These are phyloP conservation scores for Hyaloscypha bicolor DNA, from an alignment of 495 filamentous ascomycete species.

Conservation along the genomic window DNA sequence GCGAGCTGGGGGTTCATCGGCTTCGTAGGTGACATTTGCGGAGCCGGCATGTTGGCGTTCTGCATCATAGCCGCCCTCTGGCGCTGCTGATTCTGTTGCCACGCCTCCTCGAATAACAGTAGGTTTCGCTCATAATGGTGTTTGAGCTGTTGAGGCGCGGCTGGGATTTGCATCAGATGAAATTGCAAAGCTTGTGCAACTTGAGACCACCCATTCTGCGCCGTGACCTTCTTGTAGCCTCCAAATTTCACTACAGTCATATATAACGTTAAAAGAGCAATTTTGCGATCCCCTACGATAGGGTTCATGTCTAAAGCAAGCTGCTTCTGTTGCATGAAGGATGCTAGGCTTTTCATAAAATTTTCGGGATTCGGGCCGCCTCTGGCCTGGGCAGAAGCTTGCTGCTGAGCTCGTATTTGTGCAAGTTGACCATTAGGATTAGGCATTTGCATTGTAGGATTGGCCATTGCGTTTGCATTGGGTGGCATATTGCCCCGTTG, in stretches of 20 bases:
- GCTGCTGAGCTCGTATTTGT: constrained; percentile 37
- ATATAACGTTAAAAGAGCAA: constrained; percentile 77
- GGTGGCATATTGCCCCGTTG: constrained; percentile 46
- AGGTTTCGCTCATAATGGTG: constrained; percentile 75
- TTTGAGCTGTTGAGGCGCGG: constrained; percentile 68
- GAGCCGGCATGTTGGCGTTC: constrained; percentile 34
- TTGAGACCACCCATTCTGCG: constrained; percentile 68
- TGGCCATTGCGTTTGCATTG: constrained; percentile 49
- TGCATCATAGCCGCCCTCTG: constrained; percentile 53
- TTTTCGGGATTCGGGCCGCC: constrained; percentile 53
- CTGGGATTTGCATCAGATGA: constrained; percentile 62
- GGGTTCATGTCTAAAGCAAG: constrained; percentile 72
- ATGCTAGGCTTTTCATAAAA: constrained; percentile 74
- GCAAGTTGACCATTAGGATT: constrained; percentile 35
- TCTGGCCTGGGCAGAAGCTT: constrained; percentile 20
- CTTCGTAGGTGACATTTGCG: constrained; percentile 46
- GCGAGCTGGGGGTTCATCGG: constrained; percentile 50
- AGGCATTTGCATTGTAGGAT: constrained; percentile 39
- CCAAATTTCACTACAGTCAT: constrained; percentile 72
- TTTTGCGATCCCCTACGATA: constrained; percentile 64
- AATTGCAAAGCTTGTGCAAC: constrained; percentile 71
- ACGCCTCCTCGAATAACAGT: constrained; percentile 72
- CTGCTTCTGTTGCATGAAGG: constrained; percentile 69
- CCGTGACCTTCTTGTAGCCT: constrained; percentile 74
- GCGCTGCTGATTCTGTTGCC: constrained; percentile 59